Evolutionary conservation across 495 filamentous ascomycete species (phyloP).

Genomic region (Penicillium robsamsonii): DNA sequence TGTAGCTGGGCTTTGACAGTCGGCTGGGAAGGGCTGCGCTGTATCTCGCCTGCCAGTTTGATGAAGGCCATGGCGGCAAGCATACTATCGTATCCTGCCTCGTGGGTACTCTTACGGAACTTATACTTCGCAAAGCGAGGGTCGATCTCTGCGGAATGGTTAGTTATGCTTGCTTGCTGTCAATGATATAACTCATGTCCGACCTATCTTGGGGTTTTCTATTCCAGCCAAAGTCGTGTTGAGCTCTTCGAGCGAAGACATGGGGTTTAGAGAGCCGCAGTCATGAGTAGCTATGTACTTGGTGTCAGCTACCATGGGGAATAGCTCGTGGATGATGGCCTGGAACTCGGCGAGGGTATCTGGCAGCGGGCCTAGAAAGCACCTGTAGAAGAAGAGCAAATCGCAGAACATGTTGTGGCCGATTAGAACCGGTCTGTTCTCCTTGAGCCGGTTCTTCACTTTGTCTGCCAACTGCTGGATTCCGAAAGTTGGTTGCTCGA

Average conservation of each 20-base stretch:
- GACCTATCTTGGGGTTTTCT: constrained; percentile 47
- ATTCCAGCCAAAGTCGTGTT: constrained; percentile 40
- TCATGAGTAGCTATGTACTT: constrained; percentile 68
- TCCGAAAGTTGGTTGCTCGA: constrained; percentile 40
- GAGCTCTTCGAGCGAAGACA: constrained; percentile 51
- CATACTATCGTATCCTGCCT: constrained; percentile 74
- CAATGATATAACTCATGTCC: constrained; percentile 10
- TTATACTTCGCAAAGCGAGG: constrained; percentile 49
- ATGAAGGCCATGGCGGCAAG: constrained; percentile 66
- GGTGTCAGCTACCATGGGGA: constrained; percentile 73
- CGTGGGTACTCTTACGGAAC: constrained; percentile 47
- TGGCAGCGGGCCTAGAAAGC: constrained; percentile 68
- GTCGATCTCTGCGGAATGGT: constrained; percentile 28
- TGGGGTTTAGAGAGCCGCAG: constrained; percentile 49
- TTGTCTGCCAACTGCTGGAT: constrained; percentile 25
- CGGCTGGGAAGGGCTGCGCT: constrained; percentile 11
- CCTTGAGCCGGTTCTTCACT: constrained; percentile 41
- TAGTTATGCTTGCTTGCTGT: not conserved
- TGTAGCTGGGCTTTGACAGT: not conserved
- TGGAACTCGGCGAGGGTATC: constrained; percentile 60
- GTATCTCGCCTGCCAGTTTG: constrained; percentile 56
- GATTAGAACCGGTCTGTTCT: constrained; percentile 56
- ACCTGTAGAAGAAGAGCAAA: constrained; percentile 65
- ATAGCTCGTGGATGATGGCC: constrained; percentile 49
- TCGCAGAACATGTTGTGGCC: constrained; percentile 80